Conservation (phyloP, 2,329 filamentous ascomycete species). For the Septoria petroselini region DNA sequence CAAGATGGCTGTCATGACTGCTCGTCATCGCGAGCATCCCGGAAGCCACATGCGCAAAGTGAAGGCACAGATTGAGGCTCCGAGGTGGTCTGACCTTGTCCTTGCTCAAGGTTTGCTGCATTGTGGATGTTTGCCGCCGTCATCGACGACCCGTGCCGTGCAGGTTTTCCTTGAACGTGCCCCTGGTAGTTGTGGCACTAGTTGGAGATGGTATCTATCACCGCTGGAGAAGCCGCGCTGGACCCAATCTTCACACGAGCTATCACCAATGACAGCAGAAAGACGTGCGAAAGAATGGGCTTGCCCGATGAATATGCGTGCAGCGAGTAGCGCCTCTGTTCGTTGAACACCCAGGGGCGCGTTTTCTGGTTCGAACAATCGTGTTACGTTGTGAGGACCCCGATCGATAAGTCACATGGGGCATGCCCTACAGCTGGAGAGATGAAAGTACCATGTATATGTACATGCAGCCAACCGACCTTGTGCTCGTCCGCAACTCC, state of each 20-base stretch:
- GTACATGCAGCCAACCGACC: background rate
- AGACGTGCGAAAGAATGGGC: background rate
- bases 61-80: conserved; percentile 1
- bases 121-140: background rate
- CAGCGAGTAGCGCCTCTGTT: background rate
- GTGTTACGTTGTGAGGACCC: background rate
- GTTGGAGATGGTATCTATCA: background rate
- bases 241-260: background rate
- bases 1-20: too few relatives aligned
- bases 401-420: background rate
- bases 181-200: background rate
- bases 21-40: background rate
- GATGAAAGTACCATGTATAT: background rate
- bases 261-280: background rate
- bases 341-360: background rate
- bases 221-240: background rate
- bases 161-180: background rate
- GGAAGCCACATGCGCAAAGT: background rate
- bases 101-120: background rate
- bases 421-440: background rate
- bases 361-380: background rate
- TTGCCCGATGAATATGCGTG: background rate
- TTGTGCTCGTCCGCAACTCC: background rate
- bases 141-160: background rate
- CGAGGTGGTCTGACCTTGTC: conserved; percentile 5